Base-by-base conservation (phyloP, 371 early-diverging fungal species). In the Mortierella sp. region DNA sequence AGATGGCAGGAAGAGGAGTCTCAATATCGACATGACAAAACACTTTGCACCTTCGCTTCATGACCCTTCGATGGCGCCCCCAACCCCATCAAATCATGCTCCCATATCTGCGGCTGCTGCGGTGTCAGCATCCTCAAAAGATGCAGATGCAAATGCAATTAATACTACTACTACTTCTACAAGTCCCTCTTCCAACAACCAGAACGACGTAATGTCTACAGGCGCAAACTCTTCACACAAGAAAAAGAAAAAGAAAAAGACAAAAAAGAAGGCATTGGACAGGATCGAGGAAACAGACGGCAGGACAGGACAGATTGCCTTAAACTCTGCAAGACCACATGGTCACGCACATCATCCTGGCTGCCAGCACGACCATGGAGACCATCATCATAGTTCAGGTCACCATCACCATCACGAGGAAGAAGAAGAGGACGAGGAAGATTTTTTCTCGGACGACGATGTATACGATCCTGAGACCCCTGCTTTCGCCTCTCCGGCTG, bases 381-480 rank as follows among this genome's bases (percentile, higher is more conserved):
- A 72, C 62, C 71, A 61, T 37, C 63, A 65, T 30, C 64, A 83
- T 22, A 39, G 37, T n/a, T 39, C 62, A 20, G 24, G 40, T 66
- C 77, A 70, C 30, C 54, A 66, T 68, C 78, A 66, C 51, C 79
- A 65, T 43, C 73, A 77, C 30, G 70, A 76, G 35, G 75, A 86
- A 30, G 83, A 75, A 3, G 75, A 77, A 5, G 77, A 83, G 12
- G 86, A 84, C 52, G 72, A 73, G 43, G 83, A 86, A 16, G 86
- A 86, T 32, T 79, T 83, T 58, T 84, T 67, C 64, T 84, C 83
- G 62, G 84, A 84, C 66, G 86, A 86, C 20, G 86, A 86, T n/a
- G 67, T 73, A 0, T 86, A 84, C 69, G 84, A 85, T 68, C 86
- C 86, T 11, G 86, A 85, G 64, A 73, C 75, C 5, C 70, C 78